Evolutionary conservation across 1,139 yeast genomes (phyloP), one percentile per base, ranked within the genome.

Genomic region (Diutina mesorugosa): DNA sequence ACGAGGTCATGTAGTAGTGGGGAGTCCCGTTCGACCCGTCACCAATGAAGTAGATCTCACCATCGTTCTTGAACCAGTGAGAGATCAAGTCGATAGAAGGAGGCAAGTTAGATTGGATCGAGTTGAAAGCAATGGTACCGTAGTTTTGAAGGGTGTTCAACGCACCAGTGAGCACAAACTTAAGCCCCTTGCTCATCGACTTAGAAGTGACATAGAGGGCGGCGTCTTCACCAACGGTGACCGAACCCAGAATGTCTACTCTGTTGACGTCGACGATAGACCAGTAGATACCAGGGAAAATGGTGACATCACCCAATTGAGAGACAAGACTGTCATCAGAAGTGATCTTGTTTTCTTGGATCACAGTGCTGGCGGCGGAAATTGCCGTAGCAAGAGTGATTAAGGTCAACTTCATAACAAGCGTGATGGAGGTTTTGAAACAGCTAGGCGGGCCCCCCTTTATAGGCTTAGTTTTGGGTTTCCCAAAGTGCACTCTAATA

Each of bases 1-100:
- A 29, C n/a, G 53, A 50, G 28, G 53, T 50, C 10, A 50, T 6
- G 53, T 50, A 50, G 53, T 30, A 50, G 45, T 50, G 53, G 21
- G 53, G 53, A 9, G 41, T 32, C 6, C 45, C 45, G 29, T 50
- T 50, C 6, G 53, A 29, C n/a, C 53, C 53, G 12, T 50, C 53
- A 30, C 53, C 45, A 18, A 38, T 45, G 16, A 50, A 12, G 45
- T n/a, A 50, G 45, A 50, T 9, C 5, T 50, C 45, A 16, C 53
- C 53, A 4, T 29, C 45, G 45, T 50, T 50, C 14, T 29, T 32
- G 53, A 50, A 50, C 41, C 32, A 29, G 28, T 16, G 35, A 10
- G 53, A n/a, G 18, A 50, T 32, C 21, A 50, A n/a, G n/a, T 50
- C 45, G 32, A 50, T 50, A 28, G 45, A n/a, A 32, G 53, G 53